Percentiles rank a stretch among this genome's conserved stretches.
Evolutionary conservation across 2,329 filamentous ascomycete genomes (phyloP).

Genomic region (Xylariaceae sp.): DNA sequence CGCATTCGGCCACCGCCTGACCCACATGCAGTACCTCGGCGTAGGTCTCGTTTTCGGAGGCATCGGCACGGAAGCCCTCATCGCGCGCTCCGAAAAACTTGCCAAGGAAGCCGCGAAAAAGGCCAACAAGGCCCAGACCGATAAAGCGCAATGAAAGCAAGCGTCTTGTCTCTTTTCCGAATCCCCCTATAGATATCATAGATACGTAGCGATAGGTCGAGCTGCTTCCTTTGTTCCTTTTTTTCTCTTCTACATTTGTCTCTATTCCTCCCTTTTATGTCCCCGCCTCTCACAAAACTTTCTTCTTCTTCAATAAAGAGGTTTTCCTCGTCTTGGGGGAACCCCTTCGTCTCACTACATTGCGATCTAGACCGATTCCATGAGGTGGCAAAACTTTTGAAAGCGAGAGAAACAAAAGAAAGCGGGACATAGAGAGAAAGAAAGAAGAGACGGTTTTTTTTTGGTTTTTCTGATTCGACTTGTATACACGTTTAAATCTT

Average conservation of each 20-base stretch:
- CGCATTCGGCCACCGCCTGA: conserved; percentile 85
- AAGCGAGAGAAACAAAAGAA: no score
- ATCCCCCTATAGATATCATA: background rate
- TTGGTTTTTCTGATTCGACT: no score
- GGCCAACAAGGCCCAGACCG: conserved; percentile 35
- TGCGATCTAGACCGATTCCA: no score
- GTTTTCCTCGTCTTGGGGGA: no score
- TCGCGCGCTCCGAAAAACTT: conserved; percentile 76
- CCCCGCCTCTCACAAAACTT: background rate
- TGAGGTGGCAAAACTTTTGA: no score
- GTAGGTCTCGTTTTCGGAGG: conserved; percentile 91
- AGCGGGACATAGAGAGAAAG: no score
- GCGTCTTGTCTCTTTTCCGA: background rate
- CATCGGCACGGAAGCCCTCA: conserved; percentile 81
- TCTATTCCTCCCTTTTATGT: no score
- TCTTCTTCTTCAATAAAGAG: background rate
- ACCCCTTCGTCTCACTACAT: no score
- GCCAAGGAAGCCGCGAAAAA: conserved; percentile 65
- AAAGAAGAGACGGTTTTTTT: no score
- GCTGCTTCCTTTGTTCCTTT: background rate
- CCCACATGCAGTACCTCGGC: conserved; percentile 86
- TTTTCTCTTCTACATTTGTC: no score
- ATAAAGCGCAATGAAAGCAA: conserved; percentile 20
- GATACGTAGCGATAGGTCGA: background rate
- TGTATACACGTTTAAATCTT: no score